A percentile compares a stretch with the other conserved stretches of the same genome.
Evolutionary conservation across 768 basidiomycete genomes (phyloP).

Genomic region (Calocybe cyanea): DNA sequence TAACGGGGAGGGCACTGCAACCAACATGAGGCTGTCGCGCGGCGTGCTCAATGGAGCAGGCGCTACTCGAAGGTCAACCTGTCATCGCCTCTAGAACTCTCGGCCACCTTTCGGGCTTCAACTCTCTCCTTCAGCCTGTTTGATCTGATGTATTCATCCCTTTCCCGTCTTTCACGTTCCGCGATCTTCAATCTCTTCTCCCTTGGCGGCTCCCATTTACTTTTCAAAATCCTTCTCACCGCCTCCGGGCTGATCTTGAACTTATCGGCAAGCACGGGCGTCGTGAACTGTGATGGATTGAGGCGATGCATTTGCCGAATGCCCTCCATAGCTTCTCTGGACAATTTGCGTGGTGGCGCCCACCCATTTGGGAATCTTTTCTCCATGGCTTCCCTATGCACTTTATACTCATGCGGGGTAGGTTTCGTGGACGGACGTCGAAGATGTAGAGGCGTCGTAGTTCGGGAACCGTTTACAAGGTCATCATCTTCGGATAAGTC

Average conservation of each 20-base stretch:
- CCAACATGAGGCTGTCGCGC: constrained; percentile 11
- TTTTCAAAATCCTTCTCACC: constrained; percentile 73
- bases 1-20: constrained; percentile 2
- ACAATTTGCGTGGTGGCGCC: constrained; percentile 77
- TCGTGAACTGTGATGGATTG: constrained; percentile 62
- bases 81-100: constrained; percentile 26
- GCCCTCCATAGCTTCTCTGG: constrained; percentile 81
- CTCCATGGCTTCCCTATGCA: constrained; percentile 48
- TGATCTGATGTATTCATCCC: constrained; percentile 33
- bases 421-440: constrained; percentile 34
- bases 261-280: constrained; percentile 64
- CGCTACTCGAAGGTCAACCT: constrained; percentile 38
- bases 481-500: constrained; percentile 53
- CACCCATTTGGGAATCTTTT: constrained; percentile 63
- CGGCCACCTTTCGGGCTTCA: constrained; percentile 29
- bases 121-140: constrained; percentile 39
- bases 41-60: constrained; percentile 12
- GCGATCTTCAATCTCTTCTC: constrained; percentile 48
- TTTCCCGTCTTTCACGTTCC: constrained; percentile 45
- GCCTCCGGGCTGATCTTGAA: constrained; percentile 83
- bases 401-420: constrained; percentile 46
- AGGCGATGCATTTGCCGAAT: constrained; percentile 62
- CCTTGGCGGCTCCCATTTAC: constrained; percentile 61
- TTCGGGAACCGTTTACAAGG: constrained; percentile 38
- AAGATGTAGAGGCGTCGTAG: constrained; percentile 31